Evolutionary conservation across 345 rosid species (phyloP).

Genomic region (Salix brachista): DNA sequence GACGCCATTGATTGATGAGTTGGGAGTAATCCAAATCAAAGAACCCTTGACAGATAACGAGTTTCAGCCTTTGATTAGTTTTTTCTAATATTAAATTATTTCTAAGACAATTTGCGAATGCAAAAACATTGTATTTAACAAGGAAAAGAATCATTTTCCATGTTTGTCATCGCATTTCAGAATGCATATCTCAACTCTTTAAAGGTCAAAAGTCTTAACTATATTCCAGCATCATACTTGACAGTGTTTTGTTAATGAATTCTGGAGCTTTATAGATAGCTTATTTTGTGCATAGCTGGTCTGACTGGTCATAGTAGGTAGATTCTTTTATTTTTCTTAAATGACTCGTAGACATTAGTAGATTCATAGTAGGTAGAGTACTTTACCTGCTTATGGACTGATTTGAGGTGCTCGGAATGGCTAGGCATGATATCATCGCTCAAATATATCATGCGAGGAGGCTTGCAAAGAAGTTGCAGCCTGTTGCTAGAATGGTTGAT

Average conservation of each 20-base stretch:
- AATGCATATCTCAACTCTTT: neutral
- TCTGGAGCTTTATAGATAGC: neutral
- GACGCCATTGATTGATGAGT: neutral
- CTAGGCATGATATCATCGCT: constrained; percentile 88
- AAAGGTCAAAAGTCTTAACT: neutral
- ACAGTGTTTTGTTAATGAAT: neutral
- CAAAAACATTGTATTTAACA: neutral
- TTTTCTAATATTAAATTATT: neutral
- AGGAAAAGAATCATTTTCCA: neutral
- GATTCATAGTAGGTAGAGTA: neutral
- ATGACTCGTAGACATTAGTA: neutral
- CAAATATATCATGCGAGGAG: constrained; percentile 77
- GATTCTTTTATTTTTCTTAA: neutral
- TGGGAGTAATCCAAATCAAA: neutral
- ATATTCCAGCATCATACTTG: neutral
- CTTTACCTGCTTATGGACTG: constrained; percentile 13
- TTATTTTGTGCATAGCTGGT: neutral
- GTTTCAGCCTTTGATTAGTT: neutral
- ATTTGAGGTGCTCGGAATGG: constrained; percentile 20
- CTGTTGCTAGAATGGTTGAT: constrained; percentile 85
- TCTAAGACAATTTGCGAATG: neutral
- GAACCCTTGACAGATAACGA: neutral
- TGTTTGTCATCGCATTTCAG: neutral
- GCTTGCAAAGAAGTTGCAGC: constrained; percentile 77
- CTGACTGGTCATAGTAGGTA: neutral